These are phyloP conservation scores for Ceratobasidium sp. DNA, from an alignment of 1,284 basidiomycete species.

Conservation along the genomic window DNA sequence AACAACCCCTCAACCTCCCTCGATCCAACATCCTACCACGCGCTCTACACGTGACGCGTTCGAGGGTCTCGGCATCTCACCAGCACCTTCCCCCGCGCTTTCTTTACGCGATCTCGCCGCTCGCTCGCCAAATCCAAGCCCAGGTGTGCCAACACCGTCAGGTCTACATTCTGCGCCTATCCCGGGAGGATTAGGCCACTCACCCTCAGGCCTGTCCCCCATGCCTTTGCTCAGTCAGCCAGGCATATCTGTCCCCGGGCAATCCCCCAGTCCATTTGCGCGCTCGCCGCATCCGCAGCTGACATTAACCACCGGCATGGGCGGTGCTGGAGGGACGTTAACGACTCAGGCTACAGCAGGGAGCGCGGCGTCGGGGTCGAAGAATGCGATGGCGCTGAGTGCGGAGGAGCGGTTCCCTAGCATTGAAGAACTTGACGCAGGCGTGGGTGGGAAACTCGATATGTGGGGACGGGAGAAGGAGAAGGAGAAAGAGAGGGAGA, in stretches of 20 bases:
- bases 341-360: slow-evolving; percentile 37
- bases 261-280: slow-evolving; percentile 43
- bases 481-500: slow-evolving; percentile 5
- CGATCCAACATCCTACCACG: slow-evolving; percentile 49
- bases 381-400: slow-evolving; percentile 48
- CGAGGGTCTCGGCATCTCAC: slow-evolving; percentile 70
- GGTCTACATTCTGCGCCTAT: slow-evolving; percentile 39
- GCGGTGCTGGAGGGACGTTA: slow-evolving; percentile 13
- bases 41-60: slow-evolving; percentile 68
- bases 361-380: slow-evolving; percentile 27
- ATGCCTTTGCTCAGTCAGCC: slow-evolving; percentile 48
- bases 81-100: slow-evolving; percentile 33
- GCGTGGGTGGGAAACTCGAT: not conserved
- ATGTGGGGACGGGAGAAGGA: slow-evolving; percentile 9
- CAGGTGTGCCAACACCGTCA: slow-evolving; percentile 47
- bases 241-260: slow-evolving; percentile 25
- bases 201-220: slow-evolving; percentile 59
- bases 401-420: slow-evolving; percentile 79
- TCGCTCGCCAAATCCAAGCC: slow-evolving; percentile 46
- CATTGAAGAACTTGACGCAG: slow-evolving; percentile 77
- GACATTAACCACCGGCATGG: slow-evolving; percentile 11
- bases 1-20: slow-evolving; percentile 49
- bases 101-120: slow-evolving; percentile 30
- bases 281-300: slow-evolving; percentile 36
- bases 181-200: slow-evolving; percentile 49